These are phyloP conservation scores for Rubroboletus satanas DNA, from an alignment of 768 basidiomycete genomes.

Conservation along the genomic window DNA sequence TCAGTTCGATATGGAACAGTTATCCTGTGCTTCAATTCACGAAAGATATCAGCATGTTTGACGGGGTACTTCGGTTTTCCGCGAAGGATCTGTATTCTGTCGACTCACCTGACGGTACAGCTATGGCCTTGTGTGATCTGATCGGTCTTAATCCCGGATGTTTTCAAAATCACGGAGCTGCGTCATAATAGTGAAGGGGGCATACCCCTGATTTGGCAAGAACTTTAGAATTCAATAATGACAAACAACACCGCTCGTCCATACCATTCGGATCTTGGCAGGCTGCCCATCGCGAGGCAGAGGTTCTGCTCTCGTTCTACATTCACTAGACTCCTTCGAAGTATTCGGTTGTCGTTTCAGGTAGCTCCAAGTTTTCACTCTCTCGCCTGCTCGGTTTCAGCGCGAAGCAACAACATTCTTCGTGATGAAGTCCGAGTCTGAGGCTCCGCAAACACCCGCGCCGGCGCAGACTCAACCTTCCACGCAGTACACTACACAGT, in stretches of 20 bases:
- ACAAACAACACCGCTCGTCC: constrained; percentile 17
- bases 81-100: background rate
- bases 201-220: constrained; percentile 5
- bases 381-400: background rate
- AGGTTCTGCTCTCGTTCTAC: background rate
- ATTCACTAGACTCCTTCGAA: background rate
- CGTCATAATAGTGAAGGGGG: too few relatives aligned
- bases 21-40: background rate
- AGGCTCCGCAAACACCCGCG: constrained; percentile 33
- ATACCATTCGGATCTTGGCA: background rate
- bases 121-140: background rate
- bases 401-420: background rate
- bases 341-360: background rate
- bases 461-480: constrained; percentile 29
- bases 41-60: background rate
- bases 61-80: background rate
- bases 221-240: constrained; percentile 21
- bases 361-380: background rate
- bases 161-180: background rate
- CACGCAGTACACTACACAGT: constrained; percentile 36
- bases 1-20: background rate
- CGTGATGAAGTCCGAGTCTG: constrained; percentile 44
- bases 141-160: background rate
- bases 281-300: background rate
- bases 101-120: background rate